Base-by-base conservation (phyloP, 2,329 filamentous ascomycete species). In the Colletotrichum sp. region DNA sequence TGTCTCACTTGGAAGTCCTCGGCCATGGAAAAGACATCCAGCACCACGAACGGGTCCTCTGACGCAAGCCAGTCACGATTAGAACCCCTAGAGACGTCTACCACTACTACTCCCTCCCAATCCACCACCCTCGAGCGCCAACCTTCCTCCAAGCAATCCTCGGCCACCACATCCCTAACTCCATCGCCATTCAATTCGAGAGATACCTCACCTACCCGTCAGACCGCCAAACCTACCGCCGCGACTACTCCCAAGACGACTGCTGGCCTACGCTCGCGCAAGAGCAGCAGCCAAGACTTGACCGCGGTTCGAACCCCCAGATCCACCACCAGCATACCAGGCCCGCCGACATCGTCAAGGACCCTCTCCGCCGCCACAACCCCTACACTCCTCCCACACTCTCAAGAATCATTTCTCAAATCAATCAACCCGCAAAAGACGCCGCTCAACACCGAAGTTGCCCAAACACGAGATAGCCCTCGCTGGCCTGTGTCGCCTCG, bases 401-500 rank as follows among this genome's bases (percentile, higher is more conserved):
- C 88, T 55, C 88, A 92, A 75, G 95, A 98, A 78, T 85, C 90
- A 8, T 87, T 88, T 30, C 85, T 90, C 80, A 93, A 92, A 85
- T 87, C 91, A 70, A 89, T 92, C 60, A 89, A 90, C 77, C 91
- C 94, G 16, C 90, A 93, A 80, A 95, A 96, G 83, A 86, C 90
- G 7, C 83, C 87, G 28, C 81, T 87, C 77, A 82, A 84, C 66
- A 82, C 87, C 68, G 89, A 93, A 69, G 81, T 72, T 10, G 18
- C 32, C 21, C 76, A 84, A 66, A 78, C 88, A 55, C 89, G 83
- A 81, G 90, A 92, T 73, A 89, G 89, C 69, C 92, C 92, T 77
- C 91, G 93, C 84, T 96, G 95, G 94, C 94, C 95, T 30, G 86
- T 94, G 77, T 96, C 95, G 63, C 95, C 95, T 62, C 91, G 95